Percentiles rank a stretch among this genome's conserved stretches.
Conservation (phyloP, 2,329 filamentous ascomycete genomes). For the Fusarium kyushuense region DNA sequence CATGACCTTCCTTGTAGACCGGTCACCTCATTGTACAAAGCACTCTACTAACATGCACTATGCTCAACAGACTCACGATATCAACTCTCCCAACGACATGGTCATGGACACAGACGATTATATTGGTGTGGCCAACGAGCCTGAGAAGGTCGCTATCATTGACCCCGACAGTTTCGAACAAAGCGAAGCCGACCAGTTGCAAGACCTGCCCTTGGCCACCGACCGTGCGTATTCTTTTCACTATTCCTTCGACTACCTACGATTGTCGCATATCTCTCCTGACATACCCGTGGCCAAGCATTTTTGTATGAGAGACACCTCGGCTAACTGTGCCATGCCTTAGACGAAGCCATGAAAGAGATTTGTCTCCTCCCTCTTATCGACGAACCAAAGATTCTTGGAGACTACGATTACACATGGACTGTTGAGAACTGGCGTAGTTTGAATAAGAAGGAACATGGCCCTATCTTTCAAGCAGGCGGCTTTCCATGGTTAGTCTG, state of each 20-base stretch:
- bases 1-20: slow-evolving; percentile 36
- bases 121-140: slow-evolving; percentile 61
- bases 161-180: slow-evolving; percentile 64
- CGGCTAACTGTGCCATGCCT: slow-evolving; percentile 39
- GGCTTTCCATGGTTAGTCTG: slow-evolving; percentile 81
- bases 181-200: slow-evolving; percentile 59
- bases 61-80: slow-evolving; percentile 62
- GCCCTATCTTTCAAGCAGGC: slow-evolving; percentile 86
- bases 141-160: slow-evolving; percentile 67
- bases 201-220: slow-evolving; percentile 63
- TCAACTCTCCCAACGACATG: slow-evolving; percentile 69
- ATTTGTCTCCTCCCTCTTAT: slow-evolving; percentile 77
- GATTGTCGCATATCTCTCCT: slow-evolving; percentile 3
- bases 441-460: slow-evolving; percentile 83
- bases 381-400: slow-evolving; percentile 83
- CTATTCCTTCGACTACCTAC: slow-evolving; percentile 1
- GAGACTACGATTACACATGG: slow-evolving; percentile 85
- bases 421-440: slow-evolving; percentile 85
- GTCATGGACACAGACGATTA: slow-evolving; percentile 68
- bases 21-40: slow-evolving; percentile 38
- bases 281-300: background rate
- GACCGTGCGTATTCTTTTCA: slow-evolving; percentile 61
- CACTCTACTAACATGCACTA: slow-evolving; percentile 44
- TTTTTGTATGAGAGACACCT: background rate
- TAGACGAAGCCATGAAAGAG: slow-evolving; percentile 88